Evolutionary conservation across 2,329 filamentous ascomycete species (phyloP).

Genomic region (Helicocarpus griseus): DNA sequence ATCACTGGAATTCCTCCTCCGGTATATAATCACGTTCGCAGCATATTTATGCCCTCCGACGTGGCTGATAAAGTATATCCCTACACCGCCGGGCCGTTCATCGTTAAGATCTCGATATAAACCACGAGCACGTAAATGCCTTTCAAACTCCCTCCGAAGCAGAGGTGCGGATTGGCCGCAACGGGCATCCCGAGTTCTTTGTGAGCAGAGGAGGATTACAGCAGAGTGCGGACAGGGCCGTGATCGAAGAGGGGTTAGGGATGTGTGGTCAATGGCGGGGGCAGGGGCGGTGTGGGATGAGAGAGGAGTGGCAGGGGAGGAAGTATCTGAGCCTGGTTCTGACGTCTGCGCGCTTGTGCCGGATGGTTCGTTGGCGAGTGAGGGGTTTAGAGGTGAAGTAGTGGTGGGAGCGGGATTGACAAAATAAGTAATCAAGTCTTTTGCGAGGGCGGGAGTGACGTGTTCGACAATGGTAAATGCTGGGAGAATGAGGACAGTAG

Average conservation of each 20-base stretch:
- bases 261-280: constrained; percentile 14
- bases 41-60: constrained; percentile 95
- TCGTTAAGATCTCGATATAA: constrained; percentile 82
- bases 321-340: constrained; percentile 7
- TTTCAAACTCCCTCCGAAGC: constrained; percentile 77
- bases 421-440: constrained; percentile 59
- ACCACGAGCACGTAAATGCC: constrained; percentile 74
- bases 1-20: constrained; percentile 46
- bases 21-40: constrained; percentile 89
- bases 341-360: neutral
- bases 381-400: constrained; percentile 46
- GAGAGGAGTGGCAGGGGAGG: constrained; percentile 2
- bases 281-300: constrained; percentile 10
- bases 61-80: constrained; percentile 93
- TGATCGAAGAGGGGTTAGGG: constrained; percentile 39
- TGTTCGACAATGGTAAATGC: constrained; percentile 76
- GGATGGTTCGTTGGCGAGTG: neutral
- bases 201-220: constrained; percentile 87
- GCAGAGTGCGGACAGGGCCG: constrained; percentile 71
- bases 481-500: constrained; percentile 73
- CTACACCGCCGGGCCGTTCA: constrained; percentile 80
- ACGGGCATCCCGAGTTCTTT: constrained; percentile 85
- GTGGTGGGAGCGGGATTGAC: constrained; percentile 66
- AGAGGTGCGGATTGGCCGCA: constrained; percentile 91
- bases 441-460: constrained; percentile 65